Conservation (phyloP, 352 stramenopile species). For the Plasmopara muralis region DNA sequence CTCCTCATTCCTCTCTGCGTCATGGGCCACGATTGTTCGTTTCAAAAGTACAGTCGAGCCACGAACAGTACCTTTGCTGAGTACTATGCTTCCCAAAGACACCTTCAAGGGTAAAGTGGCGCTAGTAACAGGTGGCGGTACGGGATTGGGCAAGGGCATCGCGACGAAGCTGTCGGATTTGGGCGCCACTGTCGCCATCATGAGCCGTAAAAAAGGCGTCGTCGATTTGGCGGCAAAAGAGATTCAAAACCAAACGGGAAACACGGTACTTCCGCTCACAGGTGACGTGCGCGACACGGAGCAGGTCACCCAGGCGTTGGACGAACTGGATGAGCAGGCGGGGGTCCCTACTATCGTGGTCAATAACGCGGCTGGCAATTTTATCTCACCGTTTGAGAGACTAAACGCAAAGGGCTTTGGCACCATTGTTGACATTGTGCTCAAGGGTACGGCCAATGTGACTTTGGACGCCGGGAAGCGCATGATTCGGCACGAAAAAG, state of each 20-base stretch:
- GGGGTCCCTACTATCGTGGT: slow-evolving; percentile 75
- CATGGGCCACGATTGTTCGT: slow-evolving; percentile 7
- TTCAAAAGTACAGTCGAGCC: slow-evolving; percentile 17
- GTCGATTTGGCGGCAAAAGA: slow-evolving; percentile 79
- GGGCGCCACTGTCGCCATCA: slow-evolving; percentile 91
- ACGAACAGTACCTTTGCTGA: slow-evolving; percentile 31
- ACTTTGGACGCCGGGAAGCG: slow-evolving; percentile 73
- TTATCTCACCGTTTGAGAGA: slow-evolving; percentile 88
- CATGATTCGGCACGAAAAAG: slow-evolving; percentile 67
- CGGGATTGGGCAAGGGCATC: slow-evolving; percentile 92
- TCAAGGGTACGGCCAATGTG: slow-evolving; percentile 82
- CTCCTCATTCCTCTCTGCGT: background rate
- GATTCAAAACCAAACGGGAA: slow-evolving; percentile 61
- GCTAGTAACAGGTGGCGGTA: slow-evolving; percentile 93
- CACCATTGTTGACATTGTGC: slow-evolving; percentile 95
- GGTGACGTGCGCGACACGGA: slow-evolving; percentile 87
- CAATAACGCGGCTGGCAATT: slow-evolving; percentile 91
- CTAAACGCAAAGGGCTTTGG: slow-evolving; percentile 93
- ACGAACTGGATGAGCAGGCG: slow-evolving; percentile 56
- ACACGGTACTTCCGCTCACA: slow-evolving; percentile 55
- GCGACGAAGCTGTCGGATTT: slow-evolving; percentile 89
- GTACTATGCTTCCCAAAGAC: slow-evolving; percentile 61
- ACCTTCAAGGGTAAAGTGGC: slow-evolving; percentile 81
- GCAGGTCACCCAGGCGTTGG: slow-evolving; percentile 81
- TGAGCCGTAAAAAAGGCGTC: slow-evolving; percentile 90